Evolutionary conservation across 305 asterid genomes (phyloP), one percentile per base, ranked within the genome.

Genomic region (Fraxinus dipetala): DNA sequence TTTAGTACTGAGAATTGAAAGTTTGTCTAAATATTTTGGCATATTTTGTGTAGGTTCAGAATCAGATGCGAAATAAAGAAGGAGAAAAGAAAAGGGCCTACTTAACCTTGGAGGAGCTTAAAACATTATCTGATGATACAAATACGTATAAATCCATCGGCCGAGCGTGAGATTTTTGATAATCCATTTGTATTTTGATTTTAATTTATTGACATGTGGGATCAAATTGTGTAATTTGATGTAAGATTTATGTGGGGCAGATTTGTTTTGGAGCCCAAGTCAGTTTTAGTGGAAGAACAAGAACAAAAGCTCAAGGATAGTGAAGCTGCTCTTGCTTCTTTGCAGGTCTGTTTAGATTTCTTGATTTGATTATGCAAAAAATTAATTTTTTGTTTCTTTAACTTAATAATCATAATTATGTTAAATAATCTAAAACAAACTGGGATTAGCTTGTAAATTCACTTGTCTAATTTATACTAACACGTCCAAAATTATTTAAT

Each of bases 1-100:
- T 45, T 6, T 28, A 0, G 11, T 32, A 8, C 45, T 77, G 32
- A 22, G 61, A 34, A 75, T 22, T 38, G 24, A 36, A 76, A 10
- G n/a, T 0, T 36, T 1, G 51, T 78, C 6, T 72, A 30, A 14
- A 32, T 36, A 54, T 4, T 67, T 35, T 7, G 6, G 18, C 8
- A 26, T 67, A 24, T 24, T 28, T 28, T 24, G 6, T 82, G 32
- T 88, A 95, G 99, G 97, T 95, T 82, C 97, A 93, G 88, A 85
- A 14, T 85, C 99, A 95, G 91, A 83, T 93, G 88, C 88, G 98
- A 77, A 92, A 86, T 85, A 95, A 95, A 87, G 99, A 94, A 86
- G 90, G 84, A 30, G 99, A 93, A 40, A 95, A 93, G 95, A 95
- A 95, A 86, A 89, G 99, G 48, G 99, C 99, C 80, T 95, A 93